Evolutionary conservation across 768 basidiomycete species (phyloP).

Genomic region (Tricholoma hemisulphureum): DNA sequence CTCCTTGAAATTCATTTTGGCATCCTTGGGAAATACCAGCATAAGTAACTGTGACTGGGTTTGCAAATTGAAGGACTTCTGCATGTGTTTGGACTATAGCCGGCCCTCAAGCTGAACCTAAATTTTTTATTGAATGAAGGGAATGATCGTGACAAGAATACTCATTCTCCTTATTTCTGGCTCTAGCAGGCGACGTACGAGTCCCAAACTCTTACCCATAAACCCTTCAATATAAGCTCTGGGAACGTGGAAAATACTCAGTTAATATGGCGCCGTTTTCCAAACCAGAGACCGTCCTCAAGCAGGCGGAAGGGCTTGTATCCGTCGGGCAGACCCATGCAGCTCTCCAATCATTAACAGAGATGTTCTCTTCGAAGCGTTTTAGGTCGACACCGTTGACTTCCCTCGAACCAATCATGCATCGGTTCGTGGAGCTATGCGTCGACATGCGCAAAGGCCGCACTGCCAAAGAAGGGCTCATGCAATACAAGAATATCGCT

Average conservation of each 20-base stretch:
- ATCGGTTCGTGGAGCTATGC: slow-evolving; percentile 94
- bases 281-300: slow-evolving; percentile 87
- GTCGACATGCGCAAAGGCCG: slow-evolving; percentile 93
- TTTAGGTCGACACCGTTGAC: slow-evolving; percentile 89
- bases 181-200: slow-evolving; percentile 5
- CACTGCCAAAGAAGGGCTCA: slow-evolving; percentile 91
- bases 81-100: slow-evolving; percentile 1
- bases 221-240: too few relatives aligned
- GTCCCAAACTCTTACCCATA: slow-evolving; percentile 2
- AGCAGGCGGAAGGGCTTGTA: slow-evolving; percentile 92
- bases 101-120: slow-evolving; percentile 14
- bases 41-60: too few relatives aligned
- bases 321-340: slow-evolving; percentile 90
- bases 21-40: too few relatives aligned
- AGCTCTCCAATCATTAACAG: slow-evolving; percentile 84
- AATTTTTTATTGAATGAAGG: slow-evolving; percentile 14
- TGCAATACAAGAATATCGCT: slow-evolving; percentile 97
- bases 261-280: slow-evolving; percentile 80
- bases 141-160: not conserved
- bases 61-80: too few relatives aligned
- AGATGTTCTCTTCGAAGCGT: slow-evolving; percentile 91
- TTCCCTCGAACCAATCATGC: slow-evolving; percentile 92
- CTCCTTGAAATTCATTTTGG: too few relatives aligned
- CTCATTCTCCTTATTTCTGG: slow-evolving; percentile 1
- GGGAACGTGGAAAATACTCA: slow-evolving; percentile 9